Conservation (phyloP, 768 basidiomycete species). For the Boletus rex-veris region DNA sequence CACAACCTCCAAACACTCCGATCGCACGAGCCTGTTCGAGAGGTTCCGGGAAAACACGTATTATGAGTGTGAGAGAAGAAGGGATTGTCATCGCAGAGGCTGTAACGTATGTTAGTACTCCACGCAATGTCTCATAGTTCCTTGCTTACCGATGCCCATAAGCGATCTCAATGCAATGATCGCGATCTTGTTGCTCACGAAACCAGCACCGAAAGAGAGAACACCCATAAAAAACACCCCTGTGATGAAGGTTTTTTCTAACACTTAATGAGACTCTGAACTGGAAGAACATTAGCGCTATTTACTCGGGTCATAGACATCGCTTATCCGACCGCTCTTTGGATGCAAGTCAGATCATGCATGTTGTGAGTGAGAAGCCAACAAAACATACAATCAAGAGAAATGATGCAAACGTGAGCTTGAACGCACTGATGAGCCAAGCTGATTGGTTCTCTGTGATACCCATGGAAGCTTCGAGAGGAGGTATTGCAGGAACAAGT, state of each 20-base stretch:
- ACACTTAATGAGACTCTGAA: conserved; percentile 28
- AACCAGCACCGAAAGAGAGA: conserved; percentile 45
- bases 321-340: conserved; percentile 27
- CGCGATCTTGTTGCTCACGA: conserved; percentile 41
- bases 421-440: conserved; percentile 44
- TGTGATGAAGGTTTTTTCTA: conserved; percentile 40
- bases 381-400: conserved; percentile 21
- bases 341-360: conserved; percentile 7
- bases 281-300: conserved; percentile 14
- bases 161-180: conserved; percentile 51
- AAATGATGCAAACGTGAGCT: conserved; percentile 47
- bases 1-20: conserved; percentile 43
- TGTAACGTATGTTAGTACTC: conserved; percentile 14
- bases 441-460: conserved; percentile 9
- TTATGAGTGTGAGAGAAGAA: conserved; percentile 47
- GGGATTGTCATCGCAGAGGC: conserved; percentile 52
- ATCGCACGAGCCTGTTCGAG: conserved; percentile 46
- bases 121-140: not conserved
- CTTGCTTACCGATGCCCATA: conserved; percentile 43
- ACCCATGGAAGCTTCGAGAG: conserved; percentile 20
- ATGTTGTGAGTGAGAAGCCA: not conserved
- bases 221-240: conserved; percentile 42
- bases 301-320: conserved; percentile 33
- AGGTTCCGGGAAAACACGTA: conserved; percentile 48
- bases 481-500: conserved; percentile 39